Evolutionary conservation across 2,329 filamentous ascomycete genomes (phyloP), one percentile per base, ranked within the genome.

Genomic region (Penicillium concentricum): DNA sequence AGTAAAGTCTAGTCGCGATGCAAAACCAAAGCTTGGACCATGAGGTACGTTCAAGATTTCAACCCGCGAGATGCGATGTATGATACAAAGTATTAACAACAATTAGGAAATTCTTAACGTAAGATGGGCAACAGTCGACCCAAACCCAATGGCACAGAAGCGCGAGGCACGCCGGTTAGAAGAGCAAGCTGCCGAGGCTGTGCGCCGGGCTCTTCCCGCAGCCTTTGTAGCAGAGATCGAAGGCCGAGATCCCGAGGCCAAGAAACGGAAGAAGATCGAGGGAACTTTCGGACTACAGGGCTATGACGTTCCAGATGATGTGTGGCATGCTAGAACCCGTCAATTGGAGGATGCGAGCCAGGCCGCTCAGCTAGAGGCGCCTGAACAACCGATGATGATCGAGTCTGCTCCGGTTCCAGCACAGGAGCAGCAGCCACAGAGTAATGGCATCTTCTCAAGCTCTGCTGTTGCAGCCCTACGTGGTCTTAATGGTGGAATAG

Each of bases 141-240:
- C 94, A 1, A 99, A 99, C 66, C 94, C 94, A 0, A 87, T 94
- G 80, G 92, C 93, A 2, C 91, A 96, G 73, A 95, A 95, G 62
- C 84, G 95, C 58, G 94, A 99, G 76, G 93, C 89, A 3, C 83
- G 89, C 38, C 83, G 88, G 39, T 88, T 99, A 58, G 94, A 99
- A 72, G 94, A 99, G 71, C 94, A 99, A 73, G 94, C 94, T 2
- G 94, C 94, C 0, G 94, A 97, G 68, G 95, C 94, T 1, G 91
- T 99, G 56, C 82, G 94, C 18, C 83, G 89, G 62, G 93, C 94
- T 0, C 79, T 99, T 5, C 94, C 94, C 0, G 91, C 89, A 0
- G 91, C 92, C 28, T 97, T 94, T 63, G 87, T 99, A 0, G 91
- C 92, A 0, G 92, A 99, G 78, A 87, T 99, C 46, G 94, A 99